A percentile compares a stretch with the other conserved stretches of the same genome.
Conservation (phyloP, 225 moss, liverwort and hornwort species). For the Sphagnum tenellum region DNA sequence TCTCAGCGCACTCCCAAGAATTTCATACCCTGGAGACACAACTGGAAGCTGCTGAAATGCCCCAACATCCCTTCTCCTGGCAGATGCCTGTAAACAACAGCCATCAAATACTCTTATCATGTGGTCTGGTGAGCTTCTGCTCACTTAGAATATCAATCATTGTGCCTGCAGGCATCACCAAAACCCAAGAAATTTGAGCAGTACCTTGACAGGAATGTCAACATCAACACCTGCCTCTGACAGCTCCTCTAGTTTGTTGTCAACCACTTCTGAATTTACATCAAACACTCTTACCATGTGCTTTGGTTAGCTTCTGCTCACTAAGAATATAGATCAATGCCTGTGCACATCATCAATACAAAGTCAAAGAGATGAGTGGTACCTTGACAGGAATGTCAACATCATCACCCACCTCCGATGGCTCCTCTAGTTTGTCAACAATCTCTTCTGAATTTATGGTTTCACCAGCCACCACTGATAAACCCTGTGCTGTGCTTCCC, state of each 20-base stretch:
- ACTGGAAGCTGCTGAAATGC: slow-evolving; percentile 98
- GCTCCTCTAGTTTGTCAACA: slow-evolving; percentile 11
- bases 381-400: slow-evolving; percentile 23
- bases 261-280: neutral
- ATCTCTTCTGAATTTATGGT: slow-evolving; percentile 5
- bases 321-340: neutral
- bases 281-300: neutral
- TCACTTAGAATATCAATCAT: neutral
- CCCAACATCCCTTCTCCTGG: slow-evolving; percentile 57
- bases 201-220: slow-evolving; percentile 22
- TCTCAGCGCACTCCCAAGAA: slow-evolving; percentile 81
- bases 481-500: slow-evolving; percentile 12
- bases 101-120: neutral
- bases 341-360: neutral
- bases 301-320: neutral
- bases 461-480: slow-evolving; percentile 13
- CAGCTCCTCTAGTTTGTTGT: slow-evolving; percentile 10
- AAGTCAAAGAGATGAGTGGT: neutral
- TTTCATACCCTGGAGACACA: slow-evolving; percentile 85
- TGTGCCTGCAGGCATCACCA: neutral
- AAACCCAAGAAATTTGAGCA: neutral
- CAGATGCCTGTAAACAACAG: slow-evolving; percentile 18
- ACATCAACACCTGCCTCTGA: slow-evolving; percentile 10
- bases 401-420: slow-evolving; percentile 10
- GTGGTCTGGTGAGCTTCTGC: neutral